Conservation (phyloP, 805 yeast genomes). For the Metschnikowia lunata region DNA sequence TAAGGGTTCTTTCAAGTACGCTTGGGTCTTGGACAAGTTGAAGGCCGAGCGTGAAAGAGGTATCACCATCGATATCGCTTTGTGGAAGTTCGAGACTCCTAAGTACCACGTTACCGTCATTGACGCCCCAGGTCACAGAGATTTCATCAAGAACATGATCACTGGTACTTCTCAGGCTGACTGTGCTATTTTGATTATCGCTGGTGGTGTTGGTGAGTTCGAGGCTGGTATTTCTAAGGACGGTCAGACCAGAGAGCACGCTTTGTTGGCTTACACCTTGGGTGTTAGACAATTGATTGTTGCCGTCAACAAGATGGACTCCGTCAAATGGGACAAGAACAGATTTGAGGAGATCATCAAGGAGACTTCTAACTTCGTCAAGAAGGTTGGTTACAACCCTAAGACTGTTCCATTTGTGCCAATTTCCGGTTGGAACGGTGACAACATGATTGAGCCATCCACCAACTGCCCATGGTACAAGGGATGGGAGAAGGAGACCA, state of each 20-base stretch:
- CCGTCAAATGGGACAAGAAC: constrained; percentile 80
- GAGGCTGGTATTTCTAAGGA: constrained; percentile 94
- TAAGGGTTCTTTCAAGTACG: constrained; percentile 96
- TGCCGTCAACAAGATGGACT: constrained; percentile 94
- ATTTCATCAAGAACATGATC: constrained; percentile 94
- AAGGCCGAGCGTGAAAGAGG: constrained; percentile 97
- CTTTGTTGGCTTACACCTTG: constrained; percentile 82
- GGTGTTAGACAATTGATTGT: constrained; percentile 85
- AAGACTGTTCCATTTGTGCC: constrained; percentile 84
- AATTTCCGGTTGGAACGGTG: constrained; percentile 84
- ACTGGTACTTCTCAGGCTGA: constrained; percentile 95
- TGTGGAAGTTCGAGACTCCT: constrained; percentile 91
- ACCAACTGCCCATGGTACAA: constrained; percentile 83
- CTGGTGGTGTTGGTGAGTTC: constrained; percentile 92
- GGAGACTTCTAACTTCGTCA: constrained; percentile 76
- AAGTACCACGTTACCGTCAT: constrained; percentile 86
- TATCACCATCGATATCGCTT: constrained; percentile 92
- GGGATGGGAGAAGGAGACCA: constrained; percentile 80
- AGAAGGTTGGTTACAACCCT: constrained; percentile 82
- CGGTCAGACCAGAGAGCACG: constrained; percentile 88
- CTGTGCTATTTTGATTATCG: constrained; percentile 85
- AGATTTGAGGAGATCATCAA: constrained; percentile 75
- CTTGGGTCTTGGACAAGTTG: constrained; percentile 94
- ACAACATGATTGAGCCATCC: constrained; percentile 84
- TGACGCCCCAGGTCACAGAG: constrained; percentile 96